phyloP scores from a whole-genome alignment of 2,329 filamentous ascomycete genomes.

The Colletotrichum chlorophyti region DNA sequence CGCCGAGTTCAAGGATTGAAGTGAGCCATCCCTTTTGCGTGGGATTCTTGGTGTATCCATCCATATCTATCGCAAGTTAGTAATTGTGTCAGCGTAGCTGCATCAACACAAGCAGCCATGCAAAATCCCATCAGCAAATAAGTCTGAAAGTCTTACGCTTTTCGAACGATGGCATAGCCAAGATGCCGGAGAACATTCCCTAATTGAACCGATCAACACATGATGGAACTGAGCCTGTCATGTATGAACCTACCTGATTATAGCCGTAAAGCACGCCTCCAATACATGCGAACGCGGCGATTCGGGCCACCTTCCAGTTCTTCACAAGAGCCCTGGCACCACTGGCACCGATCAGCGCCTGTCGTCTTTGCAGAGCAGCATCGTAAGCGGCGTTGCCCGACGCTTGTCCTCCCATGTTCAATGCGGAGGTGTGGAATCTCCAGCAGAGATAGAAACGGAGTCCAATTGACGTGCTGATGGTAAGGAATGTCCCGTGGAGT shows the following conservation, averaged over 20 bases:
- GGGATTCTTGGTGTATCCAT: conserved; percentile 32
- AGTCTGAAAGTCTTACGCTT: conserved; percentile 46
- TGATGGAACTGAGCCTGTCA: neutral
- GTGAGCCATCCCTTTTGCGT: conserved; percentile 64
- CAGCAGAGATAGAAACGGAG: too few relatives aligned
- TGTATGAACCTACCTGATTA: conserved; percentile 50
- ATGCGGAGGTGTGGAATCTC: too few relatives aligned
- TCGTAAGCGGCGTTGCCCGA: conserved; percentile 49
- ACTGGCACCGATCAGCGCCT: conserved; percentile 59
- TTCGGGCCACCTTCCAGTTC: conserved; percentile 66
- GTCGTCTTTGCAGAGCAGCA: conserved; percentile 57
- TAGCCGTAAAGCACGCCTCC: conserved; percentile 72
- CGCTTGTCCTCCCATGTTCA: conserved; percentile 49
- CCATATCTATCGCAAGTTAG: conserved; percentile 58
- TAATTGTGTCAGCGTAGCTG: conserved; percentile 25
- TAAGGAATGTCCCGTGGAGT: too few relatives aligned
- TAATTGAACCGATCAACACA: conserved; percentile 43
- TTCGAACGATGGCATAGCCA: conserved; percentile 62
- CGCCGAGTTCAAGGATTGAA: conserved; percentile 77
- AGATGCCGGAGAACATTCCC: conserved; percentile 77
- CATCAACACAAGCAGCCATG: neutral
- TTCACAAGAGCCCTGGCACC: conserved; percentile 61
- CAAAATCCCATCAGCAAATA: neutral
- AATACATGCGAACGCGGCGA: conserved; percentile 68
- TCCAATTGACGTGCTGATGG: too few relatives aligned